Base-by-base conservation (phyloP, 2,329 filamentous ascomycete species). In the Botrytis byssoidea region DNA sequence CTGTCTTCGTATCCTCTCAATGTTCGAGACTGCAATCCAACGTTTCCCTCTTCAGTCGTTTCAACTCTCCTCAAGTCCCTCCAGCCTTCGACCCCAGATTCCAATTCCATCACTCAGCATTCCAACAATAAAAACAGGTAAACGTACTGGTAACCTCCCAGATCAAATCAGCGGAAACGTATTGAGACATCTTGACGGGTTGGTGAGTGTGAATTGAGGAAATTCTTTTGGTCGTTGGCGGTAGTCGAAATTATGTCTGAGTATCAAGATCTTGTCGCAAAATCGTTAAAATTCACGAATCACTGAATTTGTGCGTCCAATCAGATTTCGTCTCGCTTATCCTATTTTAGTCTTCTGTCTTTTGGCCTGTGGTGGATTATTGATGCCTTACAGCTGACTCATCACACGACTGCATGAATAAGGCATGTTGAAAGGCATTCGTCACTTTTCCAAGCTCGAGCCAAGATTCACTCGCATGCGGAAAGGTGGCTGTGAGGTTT, bases 61-160 rank as follows among this genome's bases (percentile, higher is more conserved):
- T 59, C 7, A n/a, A 9, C 37, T 20, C 12, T 40, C 55, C 67
- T 66, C 60, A 65, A 12, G 35, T 18, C 42, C 57, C 46, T 46
- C 35, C 29, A 48, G 44, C 37, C 20, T 51, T 57, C 72, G 63
- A 74, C 46, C 60, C 64, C 46, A 55, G 37, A 44, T 55, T 18
- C 37, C 14, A 44, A 46, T 46, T 37, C 63, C 73, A 42, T 60
- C 65, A 48, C 51, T 46, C 40, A 25, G 20, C 37, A 14, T 61
- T 51, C 73, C 65, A 61, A 71, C 69, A 60, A 69, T 29, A 25
- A 40, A 25, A 68, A 69, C 25, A 63, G 55, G 40, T 75, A 68
- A 75, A 94, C 94, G 85, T 91, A 98, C 95, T 93, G 89, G 92
- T 91, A 85, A 97, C 87, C 90, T 95, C 92, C 95, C 95, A 98